Conservation (phyloP, 164 flowering plant species). For the Vitis riparia region DNA sequence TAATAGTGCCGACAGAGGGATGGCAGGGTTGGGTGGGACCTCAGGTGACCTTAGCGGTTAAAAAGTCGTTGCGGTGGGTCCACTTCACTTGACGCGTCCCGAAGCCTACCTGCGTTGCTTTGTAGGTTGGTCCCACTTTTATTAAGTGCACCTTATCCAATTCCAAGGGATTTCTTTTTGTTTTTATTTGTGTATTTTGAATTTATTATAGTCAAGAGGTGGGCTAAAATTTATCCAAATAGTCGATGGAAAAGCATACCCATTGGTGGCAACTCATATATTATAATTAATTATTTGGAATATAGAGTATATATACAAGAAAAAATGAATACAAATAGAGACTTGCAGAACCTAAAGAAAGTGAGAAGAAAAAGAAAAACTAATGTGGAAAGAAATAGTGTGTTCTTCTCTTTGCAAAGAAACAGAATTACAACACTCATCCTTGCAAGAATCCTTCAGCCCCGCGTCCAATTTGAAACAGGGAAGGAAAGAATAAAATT, state of each 20-base stretch:
- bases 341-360: not conserved
- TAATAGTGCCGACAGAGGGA: slow-evolving; percentile 11
- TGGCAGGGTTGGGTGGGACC: no score
- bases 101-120: no score
- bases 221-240: no score
- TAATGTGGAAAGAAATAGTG: not conserved
- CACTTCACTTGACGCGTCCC: no score
- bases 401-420: slow-evolving; percentile 2
- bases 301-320: slow-evolving; percentile 20
- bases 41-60: not conserved
- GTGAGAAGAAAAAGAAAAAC: not conserved
- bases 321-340: slow-evolving; percentile 14
- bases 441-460: slow-evolving; percentile 24
- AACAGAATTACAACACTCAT: slow-evolving; percentile 20
- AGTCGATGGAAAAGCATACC: no score
- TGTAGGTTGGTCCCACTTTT: not conserved
- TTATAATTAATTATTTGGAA: slow-evolving; percentile 16
- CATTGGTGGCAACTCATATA: slow-evolving; percentile 13
- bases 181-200: no score
- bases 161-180: no score
- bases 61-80: no score
- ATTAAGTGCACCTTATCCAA: no score
- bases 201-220: no score
- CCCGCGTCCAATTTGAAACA: slow-evolving; percentile 16
- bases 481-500: slow-evolving; percentile 28